phyloP scores from a whole-genome alignment of 1,284 basidiomycete species.

The Peniophora sp. region DNA sequence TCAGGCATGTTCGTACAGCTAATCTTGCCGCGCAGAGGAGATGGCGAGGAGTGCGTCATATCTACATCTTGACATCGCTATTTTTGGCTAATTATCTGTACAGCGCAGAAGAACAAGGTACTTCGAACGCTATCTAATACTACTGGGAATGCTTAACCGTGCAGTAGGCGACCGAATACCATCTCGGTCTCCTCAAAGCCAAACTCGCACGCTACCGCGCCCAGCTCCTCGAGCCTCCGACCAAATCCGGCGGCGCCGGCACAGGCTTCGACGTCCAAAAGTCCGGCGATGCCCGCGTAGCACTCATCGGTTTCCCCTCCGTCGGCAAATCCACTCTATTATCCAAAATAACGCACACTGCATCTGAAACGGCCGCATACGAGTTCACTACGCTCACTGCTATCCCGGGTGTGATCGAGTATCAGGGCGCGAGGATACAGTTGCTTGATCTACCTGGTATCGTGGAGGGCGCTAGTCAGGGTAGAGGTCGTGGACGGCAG shows the following conservation, averaged over 20 bases:
- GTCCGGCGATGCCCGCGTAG: constrained; percentile 89
- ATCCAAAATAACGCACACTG: constrained; percentile 87
- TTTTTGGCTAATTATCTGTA: constrained; percentile 9
- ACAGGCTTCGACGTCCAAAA: constrained; percentile 93
- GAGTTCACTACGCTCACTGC: constrained; percentile 95
- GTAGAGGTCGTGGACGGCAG: constrained; percentile 90
- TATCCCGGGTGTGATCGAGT: constrained; percentile 91
- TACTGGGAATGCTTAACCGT: constrained; percentile 7
- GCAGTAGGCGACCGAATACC: constrained; percentile 80
- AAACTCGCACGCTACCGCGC: constrained; percentile 89
- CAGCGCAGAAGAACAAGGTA: constrained; percentile 90
- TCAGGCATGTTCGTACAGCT: constrained; percentile 4
- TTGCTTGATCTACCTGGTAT: constrained; percentile 96
- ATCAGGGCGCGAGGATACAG: constrained; percentile 89
- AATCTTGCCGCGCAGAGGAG: constrained; percentile 56
- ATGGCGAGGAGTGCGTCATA: constrained; percentile 80
- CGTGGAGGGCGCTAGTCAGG: constrained; percentile 93
- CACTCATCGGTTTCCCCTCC: constrained; percentile 90
- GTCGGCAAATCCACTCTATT: constrained; percentile 95
- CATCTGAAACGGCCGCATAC: constrained; percentile 86
- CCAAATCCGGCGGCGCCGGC: constrained; percentile 76
- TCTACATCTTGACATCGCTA: constrained; percentile 2
- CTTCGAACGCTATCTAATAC: background rate
- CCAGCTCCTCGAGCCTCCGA: constrained; percentile 79
- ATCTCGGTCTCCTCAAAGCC: constrained; percentile 82